Conservation (phyloP, 495 filamentous ascomycete species). For the Aspergillus carlsbadensis region DNA sequence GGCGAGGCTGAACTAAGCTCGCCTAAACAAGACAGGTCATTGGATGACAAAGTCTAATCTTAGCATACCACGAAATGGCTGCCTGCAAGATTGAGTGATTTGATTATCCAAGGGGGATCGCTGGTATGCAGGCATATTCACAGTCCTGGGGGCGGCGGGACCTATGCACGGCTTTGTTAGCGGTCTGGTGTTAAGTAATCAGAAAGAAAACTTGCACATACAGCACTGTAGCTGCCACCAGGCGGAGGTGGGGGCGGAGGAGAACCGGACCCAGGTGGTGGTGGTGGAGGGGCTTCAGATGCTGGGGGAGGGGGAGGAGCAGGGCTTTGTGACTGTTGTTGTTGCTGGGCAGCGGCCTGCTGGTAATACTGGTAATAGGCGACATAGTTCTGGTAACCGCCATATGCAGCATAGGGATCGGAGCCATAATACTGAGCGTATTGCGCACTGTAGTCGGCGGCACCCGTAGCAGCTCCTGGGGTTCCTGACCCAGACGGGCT, state of each 20-base stretch:
- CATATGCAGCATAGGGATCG: constrained; percentile 91
- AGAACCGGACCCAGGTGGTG: constrained; percentile 59
- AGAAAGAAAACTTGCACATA: constrained; percentile 30
- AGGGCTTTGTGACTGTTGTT: constrained; percentile 40
- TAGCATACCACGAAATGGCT: background rate
- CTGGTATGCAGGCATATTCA: constrained; percentile 19
- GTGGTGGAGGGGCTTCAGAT: constrained; percentile 64
- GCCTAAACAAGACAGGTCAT: background rate
- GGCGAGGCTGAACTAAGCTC: no score
- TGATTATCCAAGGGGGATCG: constrained; percentile 9
- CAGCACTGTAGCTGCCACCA: constrained; percentile 65
- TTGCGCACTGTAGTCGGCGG: constrained; percentile 68
- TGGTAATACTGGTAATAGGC: constrained; percentile 69
- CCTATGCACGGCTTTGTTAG: constrained; percentile 24
- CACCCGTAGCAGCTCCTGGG: constrained; percentile 37
- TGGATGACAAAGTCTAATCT: background rate
- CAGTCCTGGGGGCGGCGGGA: constrained; percentile 54
- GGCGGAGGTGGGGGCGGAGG: constrained; percentile 62
- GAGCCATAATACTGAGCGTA: constrained; percentile 81
- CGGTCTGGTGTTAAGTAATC: background rate
- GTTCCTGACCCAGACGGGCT: constrained; percentile 34
- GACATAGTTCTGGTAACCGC: constrained; percentile 79
- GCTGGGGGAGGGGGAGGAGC: constrained; percentile 61
- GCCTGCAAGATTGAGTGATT: background rate
- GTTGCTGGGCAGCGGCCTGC: constrained; percentile 54